These are phyloP conservation scores for Starmerella floris DNA, from an alignment of 805 yeast genomes.

Conservation along the genomic window DNA sequence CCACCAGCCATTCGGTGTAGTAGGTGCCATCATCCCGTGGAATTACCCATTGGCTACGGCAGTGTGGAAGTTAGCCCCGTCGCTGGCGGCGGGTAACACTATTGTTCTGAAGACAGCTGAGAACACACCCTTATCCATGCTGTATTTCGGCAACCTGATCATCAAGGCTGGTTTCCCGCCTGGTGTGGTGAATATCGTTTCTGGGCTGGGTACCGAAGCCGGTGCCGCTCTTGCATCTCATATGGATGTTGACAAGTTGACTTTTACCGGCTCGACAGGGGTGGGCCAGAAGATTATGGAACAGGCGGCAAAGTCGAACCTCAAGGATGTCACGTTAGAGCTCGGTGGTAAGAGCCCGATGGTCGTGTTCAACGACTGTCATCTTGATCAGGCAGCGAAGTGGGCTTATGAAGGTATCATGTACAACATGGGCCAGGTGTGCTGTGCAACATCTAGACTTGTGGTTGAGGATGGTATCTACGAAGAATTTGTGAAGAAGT, in stretches of 20 bases:
- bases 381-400: conserved; percentile 60
- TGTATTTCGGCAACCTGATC: conserved; percentile 54
- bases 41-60: conserved; percentile 90
- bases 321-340: conserved; percentile 86
- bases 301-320: conserved; percentile 62
- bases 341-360: conserved; percentile 95
- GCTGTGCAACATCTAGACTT: conserved; percentile 88
- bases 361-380: conserved; percentile 75
- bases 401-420: conserved; percentile 71
- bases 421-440: conserved; percentile 90
- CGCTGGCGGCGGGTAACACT: conserved; percentile 80
- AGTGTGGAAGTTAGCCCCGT: conserved; percentile 91
- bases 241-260: conserved; percentile 72
- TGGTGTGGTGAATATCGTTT: conserved; percentile 77
- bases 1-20: conserved; percentile 87
- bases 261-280: conserved; percentile 90
- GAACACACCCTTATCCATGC: conserved; percentile 79
- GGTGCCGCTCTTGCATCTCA: conserved; percentile 73
- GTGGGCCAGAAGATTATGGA: conserved; percentile 75
- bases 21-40: conserved; percentile 96
- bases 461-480: conserved; percentile 76
- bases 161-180: conserved; percentile 81
- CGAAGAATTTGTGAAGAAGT: conserved; percentile 56
- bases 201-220: conserved; percentile 75
- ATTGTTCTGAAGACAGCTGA: conserved; percentile 83